phyloP scores from a whole-genome alignment of 139 green algal genomes.

The Desmodesmus armatus region DNA sequence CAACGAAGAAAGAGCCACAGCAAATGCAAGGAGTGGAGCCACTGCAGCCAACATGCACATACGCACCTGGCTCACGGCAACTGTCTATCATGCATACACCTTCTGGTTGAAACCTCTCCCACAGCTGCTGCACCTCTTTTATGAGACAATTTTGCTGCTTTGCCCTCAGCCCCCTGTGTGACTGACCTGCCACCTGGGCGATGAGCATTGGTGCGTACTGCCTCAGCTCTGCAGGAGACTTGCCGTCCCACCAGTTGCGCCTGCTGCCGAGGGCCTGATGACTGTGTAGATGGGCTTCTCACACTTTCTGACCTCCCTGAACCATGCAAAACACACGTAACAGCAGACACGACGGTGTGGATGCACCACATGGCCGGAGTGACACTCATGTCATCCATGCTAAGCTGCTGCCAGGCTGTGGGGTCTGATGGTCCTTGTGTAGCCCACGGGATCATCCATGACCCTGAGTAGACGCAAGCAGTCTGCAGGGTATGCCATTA shows the following conservation, averaged over 20 bases:
- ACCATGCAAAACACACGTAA: not conserved
- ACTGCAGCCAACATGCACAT: no score
- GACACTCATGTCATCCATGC: not conserved
- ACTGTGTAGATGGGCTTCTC: slow-evolving; percentile 72
- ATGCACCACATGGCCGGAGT: not conserved
- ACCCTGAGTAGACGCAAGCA: no score
- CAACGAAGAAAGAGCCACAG: no score
- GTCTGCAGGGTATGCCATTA: no score
- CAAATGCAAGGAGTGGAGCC: no score
- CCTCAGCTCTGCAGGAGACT: slow-evolving; percentile 35
- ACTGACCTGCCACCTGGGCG: slow-evolving; percentile 43
- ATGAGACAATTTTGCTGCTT: no score
- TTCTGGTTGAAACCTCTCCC: no score
- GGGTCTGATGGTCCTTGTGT: not conserved
- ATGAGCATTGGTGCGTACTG: slow-evolving; percentile 44
- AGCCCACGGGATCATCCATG: no score
- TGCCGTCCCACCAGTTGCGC: slow-evolving; percentile 36
- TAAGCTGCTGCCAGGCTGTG: not conserved
- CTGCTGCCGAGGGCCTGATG: slow-evolving; percentile 49
- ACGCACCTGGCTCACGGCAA: no score
- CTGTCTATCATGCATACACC: no score
- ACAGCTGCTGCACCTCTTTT: no score
- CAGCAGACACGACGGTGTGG: not conserved
- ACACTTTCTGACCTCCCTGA: slow-evolving; percentile 47
- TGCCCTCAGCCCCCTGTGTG: no score